Percentiles rank a stretch among this genome's conserved stretches.
Evolutionary conservation across 257 asterid species (phyloP).

Genomic region (Salvia miltiorrhiza): DNA sequence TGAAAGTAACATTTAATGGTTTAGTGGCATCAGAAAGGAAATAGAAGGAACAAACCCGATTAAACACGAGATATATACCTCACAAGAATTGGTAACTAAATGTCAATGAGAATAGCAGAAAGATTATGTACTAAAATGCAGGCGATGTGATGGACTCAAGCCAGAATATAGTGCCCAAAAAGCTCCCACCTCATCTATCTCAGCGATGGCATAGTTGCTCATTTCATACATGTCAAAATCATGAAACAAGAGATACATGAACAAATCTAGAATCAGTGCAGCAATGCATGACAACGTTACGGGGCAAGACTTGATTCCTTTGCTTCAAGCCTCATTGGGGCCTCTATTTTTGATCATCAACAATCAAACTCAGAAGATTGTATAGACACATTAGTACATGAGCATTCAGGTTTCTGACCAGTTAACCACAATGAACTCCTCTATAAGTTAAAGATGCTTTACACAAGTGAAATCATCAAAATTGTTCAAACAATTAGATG

Average conservation of each 20-base stretch:
- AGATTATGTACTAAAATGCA: not conserved
- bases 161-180: not conserved
- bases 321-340: not conserved
- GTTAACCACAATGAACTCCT: not conserved
- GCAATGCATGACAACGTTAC: not conserved
- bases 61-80: not conserved
- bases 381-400: not conserved
- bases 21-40: slow-evolving; percentile 2
- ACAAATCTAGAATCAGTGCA: not conserved
- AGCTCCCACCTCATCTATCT: not conserved
- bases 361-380: not conserved
- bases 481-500: not conserved
- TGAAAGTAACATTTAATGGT: not conserved
- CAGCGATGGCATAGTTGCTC: not conserved
- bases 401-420: not conserved
- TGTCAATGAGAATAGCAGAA: slow-evolving; percentile 7
- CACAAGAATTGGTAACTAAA: not conserved
- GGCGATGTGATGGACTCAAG: not conserved
- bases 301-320: not conserved
- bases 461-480: not conserved
- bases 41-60: not conserved
- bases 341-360: not conserved
- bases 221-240: not conserved
- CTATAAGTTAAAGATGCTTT: not conserved
- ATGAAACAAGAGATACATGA: not conserved